Conservation (phyloP, 1,284 basidiomycete species). For the Pseudozyma pruni region DNA sequence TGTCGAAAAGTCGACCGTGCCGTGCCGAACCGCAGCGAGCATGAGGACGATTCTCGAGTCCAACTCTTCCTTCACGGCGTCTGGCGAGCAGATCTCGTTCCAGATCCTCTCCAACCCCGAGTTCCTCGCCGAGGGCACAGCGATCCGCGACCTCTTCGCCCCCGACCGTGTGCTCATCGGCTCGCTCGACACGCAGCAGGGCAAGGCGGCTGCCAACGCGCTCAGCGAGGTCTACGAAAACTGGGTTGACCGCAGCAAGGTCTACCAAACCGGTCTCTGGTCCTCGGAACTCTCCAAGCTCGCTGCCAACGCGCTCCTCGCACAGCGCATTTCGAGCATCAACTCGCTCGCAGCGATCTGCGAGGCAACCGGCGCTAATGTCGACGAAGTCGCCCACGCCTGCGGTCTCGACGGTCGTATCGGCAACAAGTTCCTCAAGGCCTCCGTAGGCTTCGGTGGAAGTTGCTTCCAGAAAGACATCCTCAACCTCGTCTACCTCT, state of each 20-base stretch:
- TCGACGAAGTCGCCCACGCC: slow-evolving; percentile 95
- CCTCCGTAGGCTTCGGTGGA: slow-evolving; percentile 95
- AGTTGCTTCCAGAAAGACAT: slow-evolving; percentile 93
- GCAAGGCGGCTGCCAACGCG: slow-evolving; percentile 80
- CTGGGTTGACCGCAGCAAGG: slow-evolving; percentile 89
- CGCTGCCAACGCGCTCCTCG: slow-evolving; percentile 98
- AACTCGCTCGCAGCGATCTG: slow-evolving; percentile 99
- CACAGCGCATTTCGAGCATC: slow-evolving; percentile 92
- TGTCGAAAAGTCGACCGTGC: slow-evolving; percentile 99
- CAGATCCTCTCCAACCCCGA: slow-evolving; percentile 99
- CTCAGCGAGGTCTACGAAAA: slow-evolving; percentile 87
- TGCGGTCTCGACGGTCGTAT: slow-evolving; percentile 92
- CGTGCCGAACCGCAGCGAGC: slow-evolving; percentile 95
- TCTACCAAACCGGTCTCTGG: slow-evolving; percentile 96
- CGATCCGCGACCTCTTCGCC: slow-evolving; percentile 84
- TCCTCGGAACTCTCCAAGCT: slow-evolving; percentile 98
- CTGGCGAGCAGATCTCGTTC: slow-evolving; percentile 84
- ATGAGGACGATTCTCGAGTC: slow-evolving; percentile 99
- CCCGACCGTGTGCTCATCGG: slow-evolving; percentile 98
- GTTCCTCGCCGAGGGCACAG: slow-evolving; percentile 97
- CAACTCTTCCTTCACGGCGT: slow-evolving; percentile 74
- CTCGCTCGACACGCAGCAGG: slow-evolving; percentile 87
- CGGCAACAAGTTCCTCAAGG: slow-evolving; percentile 94
- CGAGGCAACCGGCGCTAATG: slow-evolving; percentile 98
- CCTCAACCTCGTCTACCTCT: slow-evolving; percentile 92